A percentile compares a stretch with the other conserved stretches of the same genome.
Evolutionary conservation across 768 basidiomycete genomes (phyloP).

Genomic region (Suillus ampliporus): DNA sequence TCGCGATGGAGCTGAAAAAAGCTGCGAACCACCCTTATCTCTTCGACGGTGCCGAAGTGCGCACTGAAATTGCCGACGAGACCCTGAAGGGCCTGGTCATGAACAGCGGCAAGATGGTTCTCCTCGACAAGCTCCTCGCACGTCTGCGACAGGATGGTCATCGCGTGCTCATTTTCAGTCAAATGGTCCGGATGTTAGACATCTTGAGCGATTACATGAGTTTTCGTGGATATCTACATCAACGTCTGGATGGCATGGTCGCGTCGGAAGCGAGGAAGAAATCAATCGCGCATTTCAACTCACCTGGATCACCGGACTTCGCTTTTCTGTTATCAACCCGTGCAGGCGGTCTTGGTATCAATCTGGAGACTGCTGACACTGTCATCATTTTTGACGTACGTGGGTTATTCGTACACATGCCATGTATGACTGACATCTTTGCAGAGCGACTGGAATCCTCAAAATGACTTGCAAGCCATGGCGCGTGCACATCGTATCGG

Average conservation of each 20-base stretch:
- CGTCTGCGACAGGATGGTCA: constrained; percentile 92
- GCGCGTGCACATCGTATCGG: constrained; percentile 99
- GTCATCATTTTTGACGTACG: constrained; percentile 98
- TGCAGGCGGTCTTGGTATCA: constrained; percentile 97
- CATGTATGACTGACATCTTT: constrained; percentile 18
- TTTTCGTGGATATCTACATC: constrained; percentile 88
- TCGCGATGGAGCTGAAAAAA: constrained; percentile 99
- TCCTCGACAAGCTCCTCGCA: constrained; percentile 94
- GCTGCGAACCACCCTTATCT: constrained; percentile 98
- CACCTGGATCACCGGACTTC: constrained; percentile 91
- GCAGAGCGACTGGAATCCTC: constrained; percentile 98
- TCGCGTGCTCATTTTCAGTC: constrained; percentile 97
- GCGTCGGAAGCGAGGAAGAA: constrained; percentile 92
- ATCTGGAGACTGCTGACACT: constrained; percentile 97
- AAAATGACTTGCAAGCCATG: constrained; percentile 99
- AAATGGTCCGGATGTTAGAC: constrained; percentile 99
- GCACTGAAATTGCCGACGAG: constrained; percentile 71
- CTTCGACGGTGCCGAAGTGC: constrained; percentile 91
- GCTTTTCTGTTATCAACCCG: constrained; percentile 96
- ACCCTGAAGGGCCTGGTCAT: constrained; percentile 95
- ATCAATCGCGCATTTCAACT: constrained; percentile 96
- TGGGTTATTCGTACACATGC: constrained; percentile 18
- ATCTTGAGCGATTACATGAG: constrained; percentile 98
- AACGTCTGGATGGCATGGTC: constrained; percentile 95
- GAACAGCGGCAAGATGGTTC: constrained; percentile 98